phyloP scores from a whole-genome alignment of 2,329 filamentous ascomycete species.

The Botrytis fabae region DNA sequence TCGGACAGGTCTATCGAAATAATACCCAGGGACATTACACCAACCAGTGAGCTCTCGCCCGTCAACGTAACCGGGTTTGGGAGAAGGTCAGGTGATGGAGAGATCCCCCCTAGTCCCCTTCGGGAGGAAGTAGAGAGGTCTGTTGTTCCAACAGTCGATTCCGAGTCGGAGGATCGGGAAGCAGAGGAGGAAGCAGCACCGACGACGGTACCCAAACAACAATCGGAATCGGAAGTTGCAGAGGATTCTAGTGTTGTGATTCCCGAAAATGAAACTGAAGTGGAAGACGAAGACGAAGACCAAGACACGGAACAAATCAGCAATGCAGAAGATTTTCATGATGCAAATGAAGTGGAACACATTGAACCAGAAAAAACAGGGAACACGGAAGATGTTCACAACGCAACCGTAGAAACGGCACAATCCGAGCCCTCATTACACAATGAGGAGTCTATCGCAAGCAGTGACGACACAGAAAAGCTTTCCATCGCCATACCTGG shows the following conservation, averaged over 20 bases:
- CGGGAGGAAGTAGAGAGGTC: constrained; percentile 16
- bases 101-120: constrained; percentile 18
- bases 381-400: constrained; percentile 5
- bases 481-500: constrained; percentile 43
- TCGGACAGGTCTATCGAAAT: constrained; percentile 38
- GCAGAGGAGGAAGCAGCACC: neutral
- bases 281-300: neutral
- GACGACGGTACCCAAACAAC: neutral
- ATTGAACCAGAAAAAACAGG: constrained; percentile 7
- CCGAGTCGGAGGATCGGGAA: neutral
- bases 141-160: neutral
- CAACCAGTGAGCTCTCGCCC: constrained; percentile 27
- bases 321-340: constrained; percentile 18
- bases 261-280: neutral
- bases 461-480: constrained; percentile 23
- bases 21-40: constrained; percentile 38
- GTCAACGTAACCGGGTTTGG: constrained; percentile 12
- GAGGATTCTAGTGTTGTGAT: neutral
- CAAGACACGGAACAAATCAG: constrained; percentile 5
- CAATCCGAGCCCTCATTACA: constrained; percentile 32
- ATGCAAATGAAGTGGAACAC: constrained; percentile 16
- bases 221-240: neutral
- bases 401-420: constrained; percentile 29
- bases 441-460: constrained; percentile 32
- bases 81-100: constrained; percentile 13